Conservation (phyloP, 306 rosid species). For the Canavalia gladiata region DNA sequence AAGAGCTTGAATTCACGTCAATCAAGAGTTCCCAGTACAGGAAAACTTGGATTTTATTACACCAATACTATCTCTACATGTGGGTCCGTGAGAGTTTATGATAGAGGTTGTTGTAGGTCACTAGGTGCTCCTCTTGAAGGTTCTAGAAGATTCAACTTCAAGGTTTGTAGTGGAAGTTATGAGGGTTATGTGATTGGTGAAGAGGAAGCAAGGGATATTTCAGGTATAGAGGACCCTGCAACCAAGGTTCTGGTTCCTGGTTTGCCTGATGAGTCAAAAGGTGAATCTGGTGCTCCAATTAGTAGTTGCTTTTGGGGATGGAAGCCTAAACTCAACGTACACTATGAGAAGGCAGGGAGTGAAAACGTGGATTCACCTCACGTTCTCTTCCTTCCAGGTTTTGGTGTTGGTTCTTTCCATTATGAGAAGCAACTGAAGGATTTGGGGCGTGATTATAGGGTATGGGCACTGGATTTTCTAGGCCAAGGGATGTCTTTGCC, state of each 20-base stretch:
- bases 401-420: conserved; percentile 92
- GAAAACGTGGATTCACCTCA: conserved; percentile 68
- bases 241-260: conserved; percentile 65
- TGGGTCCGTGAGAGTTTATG: conserved; percentile 42
- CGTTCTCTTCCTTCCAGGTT: conserved; percentile 87
- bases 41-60: conserved; percentile 44
- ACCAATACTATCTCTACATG: conserved; percentile 43
- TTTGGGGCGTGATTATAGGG: conserved; percentile 77
- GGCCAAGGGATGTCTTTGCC: conserved; percentile 93
- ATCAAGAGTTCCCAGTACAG: conserved; percentile 44
- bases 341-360: conserved; percentile 78
- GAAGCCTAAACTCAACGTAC: conserved; percentile 82
- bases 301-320: conserved; percentile 83
- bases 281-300: conserved; percentile 63
- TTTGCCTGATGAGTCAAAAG: conserved; percentile 68
- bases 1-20: conserved; percentile 50
- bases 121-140: conserved; percentile 24
- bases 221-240: conserved; percentile 53
- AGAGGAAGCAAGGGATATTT: conserved; percentile 56
- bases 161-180: conserved; percentile 55
- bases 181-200: conserved; percentile 68
- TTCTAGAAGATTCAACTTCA: conserved; percentile 24
- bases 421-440: conserved; percentile 87
- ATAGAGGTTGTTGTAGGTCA: conserved; percentile 31
- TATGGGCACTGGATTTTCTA: conserved; percentile 89